Base-by-base conservation (phyloP, 1,284 basidiomycete genomes). In the Xerocomus minutiporus region DNA sequence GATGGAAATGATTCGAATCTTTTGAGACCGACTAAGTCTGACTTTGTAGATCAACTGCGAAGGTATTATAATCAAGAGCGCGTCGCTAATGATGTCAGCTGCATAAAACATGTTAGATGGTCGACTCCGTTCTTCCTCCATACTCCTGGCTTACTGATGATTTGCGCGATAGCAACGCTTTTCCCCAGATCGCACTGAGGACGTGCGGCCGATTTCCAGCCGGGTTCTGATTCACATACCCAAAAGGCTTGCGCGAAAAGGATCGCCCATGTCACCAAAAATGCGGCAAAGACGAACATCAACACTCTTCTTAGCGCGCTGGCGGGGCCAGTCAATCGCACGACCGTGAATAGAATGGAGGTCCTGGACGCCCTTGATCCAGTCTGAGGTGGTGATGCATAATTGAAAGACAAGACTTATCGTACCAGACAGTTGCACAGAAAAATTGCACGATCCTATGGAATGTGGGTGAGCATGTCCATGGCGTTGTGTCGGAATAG, bases 21-120 rank as follows among this genome's bases (percentile, higher is more conserved):
- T 52, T 26, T 52, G 51, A 15, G 26, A 11, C n/a, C 15, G 28
- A 32, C 40, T 43, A 13, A 52, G 49, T 25, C 39, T 42, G 26
- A 52, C 49, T 20, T 23, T 52, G 31, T 43, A 43, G 11, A 52
- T n/a, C 7, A 52, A 25, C 9, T 35, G 32, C 25, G 35, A 51
- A 15, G 51, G 51, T 3, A 46, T 29, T 36, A 52, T n/a, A 13
- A 52, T 51, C n/a, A 52, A 31, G 34, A 52, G 42, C 8, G 41
- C 23, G 26, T 52, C 51, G 3, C 39, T 48, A 8, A 52, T 23
- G 9, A 52, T 48, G 40, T 52, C 51, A 40, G 51, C 51, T 52
- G 39, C 15, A 23, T 25, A 1, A 29, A 39, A 41, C 4, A 13
- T 15, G 31, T 51, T 23, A 41, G 26, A 25, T 3, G 9, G 13